phyloP scores from a whole-genome alignment of 345 rosid species.

The Eucalyptus leucophloia region DNA sequence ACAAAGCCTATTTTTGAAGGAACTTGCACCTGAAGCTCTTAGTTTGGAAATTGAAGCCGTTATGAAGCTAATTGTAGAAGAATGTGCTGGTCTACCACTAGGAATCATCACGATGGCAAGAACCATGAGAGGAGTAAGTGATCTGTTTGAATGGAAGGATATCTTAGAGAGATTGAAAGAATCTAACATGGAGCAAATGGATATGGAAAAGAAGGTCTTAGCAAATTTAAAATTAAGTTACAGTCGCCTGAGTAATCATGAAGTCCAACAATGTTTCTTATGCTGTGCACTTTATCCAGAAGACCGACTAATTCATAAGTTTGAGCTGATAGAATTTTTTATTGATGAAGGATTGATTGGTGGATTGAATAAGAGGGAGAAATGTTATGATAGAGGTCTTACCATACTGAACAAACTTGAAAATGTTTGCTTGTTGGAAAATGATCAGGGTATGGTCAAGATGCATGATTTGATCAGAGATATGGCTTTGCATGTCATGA shows the following conservation, averaged over 20 bases:
- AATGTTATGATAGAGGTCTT: not conserved
- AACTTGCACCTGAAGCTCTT: not conserved
- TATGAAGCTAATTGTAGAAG: not conserved
- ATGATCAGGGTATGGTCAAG: not conserved
- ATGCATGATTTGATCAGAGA: conserved; percentile 17
- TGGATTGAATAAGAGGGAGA: not conserved
- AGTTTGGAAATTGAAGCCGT: not conserved
- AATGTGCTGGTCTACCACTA: conserved; percentile 11
- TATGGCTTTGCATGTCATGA: conserved; percentile 5
- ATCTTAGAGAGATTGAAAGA: not conserved
- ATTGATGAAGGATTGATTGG: conserved; percentile 4
- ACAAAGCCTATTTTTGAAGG: not conserved
- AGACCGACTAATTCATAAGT: not conserved
- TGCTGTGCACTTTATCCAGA: conserved; percentile 14
- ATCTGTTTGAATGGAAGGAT: not conserved
- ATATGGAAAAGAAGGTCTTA: not conserved
- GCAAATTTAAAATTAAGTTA: conserved; percentile 2
- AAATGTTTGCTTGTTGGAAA: conserved; percentile 5
- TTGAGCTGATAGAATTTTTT: not conserved
- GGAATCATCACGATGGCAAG: not conserved
- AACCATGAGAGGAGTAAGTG: conserved; percentile 4
- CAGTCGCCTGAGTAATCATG: not conserved
- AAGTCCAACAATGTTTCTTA: conserved; percentile 7
- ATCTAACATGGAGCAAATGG: not conserved
- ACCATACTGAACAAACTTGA: not conserved